Evolutionary conservation across 768 basidiomycete species (phyloP), one percentile per base, ranked within the genome.

Genomic region (Tephrocybe sp.): DNA sequence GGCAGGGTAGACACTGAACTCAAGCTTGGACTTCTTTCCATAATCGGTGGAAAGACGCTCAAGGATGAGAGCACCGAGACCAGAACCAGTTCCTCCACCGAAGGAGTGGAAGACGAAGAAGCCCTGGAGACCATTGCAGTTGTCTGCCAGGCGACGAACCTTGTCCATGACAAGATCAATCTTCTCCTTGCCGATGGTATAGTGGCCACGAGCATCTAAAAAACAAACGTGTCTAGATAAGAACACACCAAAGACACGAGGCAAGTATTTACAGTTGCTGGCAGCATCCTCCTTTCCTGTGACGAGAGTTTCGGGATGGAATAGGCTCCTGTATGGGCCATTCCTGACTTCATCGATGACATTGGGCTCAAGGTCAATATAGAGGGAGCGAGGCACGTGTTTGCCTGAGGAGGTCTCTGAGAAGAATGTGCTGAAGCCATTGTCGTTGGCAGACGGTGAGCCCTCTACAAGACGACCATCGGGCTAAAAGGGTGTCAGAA

Each of bases 101-200:
- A 99, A 98, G 41, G 96, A 99, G 78, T 98, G 96, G 86, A 98
- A 98, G 60, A 97, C 93, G 68, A 98, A 98, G 80, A 98, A 99
- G 54, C 96, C 96, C 70, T 98, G 96, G 22, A 98, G 86, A 62
- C 96, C 96, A 47, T 82, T 79, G 76, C 96, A 98, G 78, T 95
- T 95, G 70, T 99, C 96, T 48, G 96, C 88, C 45, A 99, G 82
- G 59, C 89, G 85, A 65, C 96, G 90, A 60, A 97, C 78, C 65
- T 89, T 94, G 74, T 99, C 96, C 83, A 97, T 89, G 43, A 96
- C 94, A 15, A 81, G 83, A 72, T 98, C 96, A 63, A 99, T 94
- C 61, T 94, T 84, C 71, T 98, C 96, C 74, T 98, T 99, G 59
- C 96, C 96, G 65, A 99, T 85, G 53, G 96, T 98, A 76, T 97